A percentile compares a stretch with the other conserved stretches of the same genome.
Conservation (phyloP, 1,284 basidiomycete genomes). For the Cryptococcus sp. region DNA sequence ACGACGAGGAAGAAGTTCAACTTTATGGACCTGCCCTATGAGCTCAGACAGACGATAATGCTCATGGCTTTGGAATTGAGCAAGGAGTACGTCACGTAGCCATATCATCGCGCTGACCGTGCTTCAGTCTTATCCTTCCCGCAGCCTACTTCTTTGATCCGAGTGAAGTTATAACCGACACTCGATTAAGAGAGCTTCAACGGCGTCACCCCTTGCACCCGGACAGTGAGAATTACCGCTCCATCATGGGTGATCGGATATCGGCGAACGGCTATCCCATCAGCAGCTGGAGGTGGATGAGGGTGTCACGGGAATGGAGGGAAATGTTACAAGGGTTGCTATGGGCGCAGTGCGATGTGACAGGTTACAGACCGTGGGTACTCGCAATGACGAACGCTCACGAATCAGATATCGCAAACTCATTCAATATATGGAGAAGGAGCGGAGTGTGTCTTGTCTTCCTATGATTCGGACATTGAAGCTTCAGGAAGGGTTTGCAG, state of each 20-base stretch:
- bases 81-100: conserved; percentile 21
- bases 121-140: conserved; percentile 28
- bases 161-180: conserved; percentile 11
- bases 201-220: conserved; percentile 27
- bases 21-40: conserved; percentile 26
- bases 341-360: conserved; percentile 27
- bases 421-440: conserved; percentile 2
- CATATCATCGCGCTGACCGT: not conserved
- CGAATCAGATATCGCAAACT: conserved; percentile 4
- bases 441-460: conserved; percentile 15
- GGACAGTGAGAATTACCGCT: conserved; percentile 27
- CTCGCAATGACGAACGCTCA: not conserved
- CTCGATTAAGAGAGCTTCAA: conserved; percentile 15
- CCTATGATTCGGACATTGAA: conserved; percentile 19
- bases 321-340: conserved; percentile 20
- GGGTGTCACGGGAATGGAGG: conserved; percentile 32
- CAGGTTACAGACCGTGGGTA: conserved; percentile 23
- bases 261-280: conserved; percentile 38
- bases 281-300: conserved; percentile 34
- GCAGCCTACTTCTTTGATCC: conserved; percentile 21
- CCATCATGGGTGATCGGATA: conserved; percentile 29
- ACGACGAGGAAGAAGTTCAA: conserved; percentile 30
- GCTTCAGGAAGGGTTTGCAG: conserved; percentile 29
- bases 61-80: conserved; percentile 34
- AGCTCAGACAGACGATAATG: conserved; percentile 33